phyloP scores from a whole-genome alignment of 768 basidiomycete species.

The Leccinum arenicola region DNA sequence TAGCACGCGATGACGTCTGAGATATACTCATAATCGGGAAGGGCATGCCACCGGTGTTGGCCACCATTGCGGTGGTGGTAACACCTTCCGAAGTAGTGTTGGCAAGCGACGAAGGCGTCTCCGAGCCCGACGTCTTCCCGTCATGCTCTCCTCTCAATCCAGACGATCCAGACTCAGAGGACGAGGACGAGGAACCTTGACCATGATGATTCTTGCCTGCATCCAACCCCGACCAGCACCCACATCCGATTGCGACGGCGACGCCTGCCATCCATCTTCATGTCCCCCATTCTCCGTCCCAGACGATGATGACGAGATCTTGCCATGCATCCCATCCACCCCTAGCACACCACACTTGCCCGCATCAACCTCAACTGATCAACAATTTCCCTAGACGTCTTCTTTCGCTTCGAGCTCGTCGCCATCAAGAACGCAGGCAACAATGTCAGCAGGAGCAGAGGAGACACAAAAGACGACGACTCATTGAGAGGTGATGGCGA shows the following conservation, averaged over 20 bases:
- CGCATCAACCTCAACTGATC: constrained; percentile 24
- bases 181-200: too few species aligned
- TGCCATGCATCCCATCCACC: constrained; percentile 6
- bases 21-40: constrained; percentile 21
- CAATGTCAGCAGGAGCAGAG: too few species aligned
- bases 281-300: constrained; percentile 10
- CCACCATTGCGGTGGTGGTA: neutral
- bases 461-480: too few species aligned
- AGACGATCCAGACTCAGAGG: too few species aligned
- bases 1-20: neutral
- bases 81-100: too few species aligned
- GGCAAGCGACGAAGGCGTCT: too few species aligned
- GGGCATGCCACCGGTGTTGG: constrained; percentile 3
- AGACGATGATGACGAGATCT: neutral
- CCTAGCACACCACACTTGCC: constrained; percentile 10
- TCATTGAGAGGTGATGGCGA: too few species aligned
- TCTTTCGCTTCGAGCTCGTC: constrained; percentile 21
- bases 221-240: too few species aligned
- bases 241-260: neutral
- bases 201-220: too few species aligned
- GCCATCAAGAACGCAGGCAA: neutral
- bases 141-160: too few species aligned
- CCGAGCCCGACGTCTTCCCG: too few species aligned
- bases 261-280: neutral
- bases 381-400: constrained; percentile 27